Conservation (phyloP, 163 green algal species). For the Prototheca wickerhamii region DNA sequence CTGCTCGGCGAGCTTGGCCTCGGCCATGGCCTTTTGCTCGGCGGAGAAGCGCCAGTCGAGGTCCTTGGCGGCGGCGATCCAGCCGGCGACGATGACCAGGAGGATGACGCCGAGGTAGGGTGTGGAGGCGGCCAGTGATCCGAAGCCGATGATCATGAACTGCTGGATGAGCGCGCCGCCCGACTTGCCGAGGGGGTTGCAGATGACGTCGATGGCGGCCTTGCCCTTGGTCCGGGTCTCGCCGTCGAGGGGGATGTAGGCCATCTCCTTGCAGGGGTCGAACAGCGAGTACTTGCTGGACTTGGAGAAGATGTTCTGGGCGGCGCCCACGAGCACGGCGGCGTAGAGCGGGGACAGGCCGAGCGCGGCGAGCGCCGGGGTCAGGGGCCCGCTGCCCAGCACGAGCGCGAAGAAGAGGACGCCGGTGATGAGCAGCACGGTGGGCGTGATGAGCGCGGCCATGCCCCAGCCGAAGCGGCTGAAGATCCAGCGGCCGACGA, state of each 20-base stretch:
- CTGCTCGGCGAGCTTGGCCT: neutral
- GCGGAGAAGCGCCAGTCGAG: conserved; percentile 27
- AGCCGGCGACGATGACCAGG: conserved; percentile 80
- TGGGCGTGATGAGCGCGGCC: conserved; percentile 90
- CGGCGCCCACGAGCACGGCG: conserved; percentile 89
- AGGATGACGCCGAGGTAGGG: conserved; percentile 95
- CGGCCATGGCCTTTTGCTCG: conserved; percentile 10
- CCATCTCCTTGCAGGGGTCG: conserved; percentile 99
- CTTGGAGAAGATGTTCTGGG: conserved; percentile 99
- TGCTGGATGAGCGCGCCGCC: conserved; percentile 86
- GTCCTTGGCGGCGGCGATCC: conserved; percentile 71
- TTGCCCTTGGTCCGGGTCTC: conserved; percentile 96
- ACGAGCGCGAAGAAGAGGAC: conserved; percentile 93
- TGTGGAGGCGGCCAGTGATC: conserved; percentile 91
- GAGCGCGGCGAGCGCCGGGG: conserved; percentile 63
- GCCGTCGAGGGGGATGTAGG: conserved; percentile 94
- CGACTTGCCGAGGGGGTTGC: conserved; percentile 94
- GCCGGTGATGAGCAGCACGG: conserved; percentile 84
- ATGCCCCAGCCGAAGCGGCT: conserved; percentile 88
- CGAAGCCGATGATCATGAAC: conserved; percentile 97
- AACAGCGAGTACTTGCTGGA: conserved; percentile 97
- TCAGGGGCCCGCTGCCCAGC: conserved; percentile 65
- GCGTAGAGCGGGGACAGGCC: conserved; percentile 89
- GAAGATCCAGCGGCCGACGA: conserved; percentile 93
- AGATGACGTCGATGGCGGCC: conserved; percentile 96